Evolutionary conservation across 2,329 filamentous ascomycete genomes (phyloP), one percentile per base, ranked within the genome.

Genomic region (Whalleya microplaca): DNA sequence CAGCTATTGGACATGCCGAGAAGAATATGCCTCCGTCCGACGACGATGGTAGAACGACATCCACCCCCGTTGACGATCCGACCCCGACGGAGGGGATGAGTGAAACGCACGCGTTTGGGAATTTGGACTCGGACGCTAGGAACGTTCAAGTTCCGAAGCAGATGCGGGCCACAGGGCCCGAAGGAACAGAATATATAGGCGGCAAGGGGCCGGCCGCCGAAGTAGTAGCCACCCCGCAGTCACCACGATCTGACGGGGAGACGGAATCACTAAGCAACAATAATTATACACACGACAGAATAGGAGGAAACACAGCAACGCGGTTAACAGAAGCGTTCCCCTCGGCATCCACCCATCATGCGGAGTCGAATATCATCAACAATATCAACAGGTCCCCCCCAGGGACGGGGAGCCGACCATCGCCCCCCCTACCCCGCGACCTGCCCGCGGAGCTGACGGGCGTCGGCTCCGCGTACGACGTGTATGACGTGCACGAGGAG

Each of bases 321-420:
- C 66, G 52, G 60, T 48, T 60, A 53, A 66, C 65, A 59, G 61
- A 60, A 65, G 59, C 61, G 51, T 56, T 52, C 18, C 45, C 43
- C 32, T 48, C 48, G 18, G 48, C 21, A 37, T 40, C 58, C 45
- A 55, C 62, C 27, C n/a, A n/a, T n/a, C n/a, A n/a, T n/a, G n/a
- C n/a, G n/a, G n/a, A n/a, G n/a, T n/a, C n/a, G n/a, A n/a, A n/a
- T n/a, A 53, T 53, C 27, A 29, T 29, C 27, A 29, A 5, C 27
- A 12, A 5, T 29, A 29, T 12, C 12, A 29, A 5, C 12, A 29
- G 6, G 5, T 6, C 27, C 27, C 12, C 12, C 27, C 5, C 27
- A 29, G 27, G 27, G 27, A 12, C 27, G 10, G 32, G 32, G 32
- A 12, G 32, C 10, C 9, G 6, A 12, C 32, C 32, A n/a, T 47